phyloP scores from a whole-genome alignment of 306 rosid genomes.

The Boehmeria nivea region DNA sequence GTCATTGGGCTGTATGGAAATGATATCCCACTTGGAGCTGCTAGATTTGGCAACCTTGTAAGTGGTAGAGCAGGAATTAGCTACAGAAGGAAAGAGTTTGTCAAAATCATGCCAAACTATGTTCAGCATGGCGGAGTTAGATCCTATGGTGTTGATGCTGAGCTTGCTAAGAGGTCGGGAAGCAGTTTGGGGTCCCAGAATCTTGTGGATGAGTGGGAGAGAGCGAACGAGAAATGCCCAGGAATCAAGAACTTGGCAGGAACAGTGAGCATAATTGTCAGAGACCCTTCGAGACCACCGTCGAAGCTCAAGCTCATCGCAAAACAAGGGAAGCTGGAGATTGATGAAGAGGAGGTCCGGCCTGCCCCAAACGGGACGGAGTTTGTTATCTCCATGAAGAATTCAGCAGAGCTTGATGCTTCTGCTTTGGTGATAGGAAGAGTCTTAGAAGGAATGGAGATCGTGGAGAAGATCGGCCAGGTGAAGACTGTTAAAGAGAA shows the following conservation, averaged over 20 bases:
- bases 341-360: conserved; percentile 78
- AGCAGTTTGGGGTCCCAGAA: conserved; percentile 39
- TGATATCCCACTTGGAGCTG: conserved; percentile 51
- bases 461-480: conserved; percentile 54
- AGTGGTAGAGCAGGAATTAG: conserved; percentile 87
- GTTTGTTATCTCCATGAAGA: conserved; percentile 55
- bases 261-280: conserved; percentile 65
- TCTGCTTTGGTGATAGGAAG: conserved; percentile 37
- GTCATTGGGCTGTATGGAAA: conserved; percentile 59
- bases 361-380: conserved; percentile 70
- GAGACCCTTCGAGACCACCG: conserved; percentile 78
- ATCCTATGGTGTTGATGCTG: conserved; percentile 77
- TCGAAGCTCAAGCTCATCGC: conserved; percentile 75
- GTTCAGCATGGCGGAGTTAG: conserved; percentile 76
- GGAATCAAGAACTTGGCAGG: conserved; percentile 77
- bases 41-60: conserved; percentile 58
- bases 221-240: conserved; percentile 38
- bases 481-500: conserved; percentile 83
- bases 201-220: conserved; percentile 67
- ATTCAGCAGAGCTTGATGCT: conserved; percentile 65
- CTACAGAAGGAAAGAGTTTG: conserved; percentile 84
- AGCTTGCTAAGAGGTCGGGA: conserved; percentile 51
- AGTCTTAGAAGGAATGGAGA: conserved; percentile 64
- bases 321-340: conserved; percentile 70
- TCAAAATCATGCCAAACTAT: conserved; percentile 64